Evolutionary conservation across 192 early-diverging fungal species (phyloP), one percentile per base, ranked within the genome.

Genomic region (Coemansia nantahalensis): DNA sequence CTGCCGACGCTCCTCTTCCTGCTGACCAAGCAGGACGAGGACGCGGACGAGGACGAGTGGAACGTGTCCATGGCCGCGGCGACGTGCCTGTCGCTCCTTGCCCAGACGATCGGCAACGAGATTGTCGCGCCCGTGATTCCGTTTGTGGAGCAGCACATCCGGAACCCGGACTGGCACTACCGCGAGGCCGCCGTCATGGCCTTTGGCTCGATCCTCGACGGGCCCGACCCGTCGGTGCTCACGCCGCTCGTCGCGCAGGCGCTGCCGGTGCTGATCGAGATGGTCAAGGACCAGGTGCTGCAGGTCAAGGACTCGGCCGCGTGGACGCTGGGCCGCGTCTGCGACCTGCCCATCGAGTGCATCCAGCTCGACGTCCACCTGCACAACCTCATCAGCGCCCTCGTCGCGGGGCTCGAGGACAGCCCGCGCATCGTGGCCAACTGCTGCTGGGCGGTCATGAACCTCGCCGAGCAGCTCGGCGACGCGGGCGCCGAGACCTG

Each of bases 31-130:
- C 92, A 85, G 82, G 95, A 98, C 34, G 95, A 96, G 62, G 94
- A 98, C 36, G 93, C 94, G 16, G 97, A 98, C 56, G 97, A 96
- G 52, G 97, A 99, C 65, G 95, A 98, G 70, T 99, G 95, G 95
- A 97, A 90, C 66, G 83, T 93, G 35, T 85, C 91, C 6, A 99
- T 99, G 97, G 94, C 95, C 21, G 91, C 97, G 19, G 90, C 90
- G 18, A 98, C 95, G 9, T 98, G 95, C 56, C 74, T 99, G 51
- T 80, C 90, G 8, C 78, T 94, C 43, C 82, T 95, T 33, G 90
- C 95, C 10, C 87, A 83, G 56, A 87, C 84, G 33, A 84, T 93
- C n/a, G 82, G 81, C 37, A 84, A 92, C 56, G 64, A 68, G 12
- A 90, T 97, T 52, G 89, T 99, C 40, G 56, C 68, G 10, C 86